Evolutionary conservation across 2,329 filamentous ascomycete genomes (phyloP), one percentile per base, ranked within the genome.

Genomic region (Apiospora kogelbergensis): DNA sequence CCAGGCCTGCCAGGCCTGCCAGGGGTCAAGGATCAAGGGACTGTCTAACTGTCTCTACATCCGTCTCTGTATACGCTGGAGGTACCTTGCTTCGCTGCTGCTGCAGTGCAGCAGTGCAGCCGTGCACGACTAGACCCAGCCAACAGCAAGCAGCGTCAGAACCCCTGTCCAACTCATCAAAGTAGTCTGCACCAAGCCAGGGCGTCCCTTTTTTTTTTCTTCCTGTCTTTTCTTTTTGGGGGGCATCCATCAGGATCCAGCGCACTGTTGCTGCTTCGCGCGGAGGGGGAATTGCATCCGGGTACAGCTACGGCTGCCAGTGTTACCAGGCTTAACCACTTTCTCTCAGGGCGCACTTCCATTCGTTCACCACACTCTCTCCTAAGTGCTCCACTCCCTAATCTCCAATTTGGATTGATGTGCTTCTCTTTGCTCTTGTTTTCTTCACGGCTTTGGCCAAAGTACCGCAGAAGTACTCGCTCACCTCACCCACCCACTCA

Each of bases 261-360:
- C 53, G 53, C 53, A 60, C 53, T 60, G 53, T 65, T 30, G 63
- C 37, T 65, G 63, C 41, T 65, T 15, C 44, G 44, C 65, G 65
- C 44, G 65, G 65, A 66, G 65, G 65, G 65, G 65, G 65, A 33
- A 48, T 53, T 37, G 44, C 65, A 66, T 66, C 65, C 65, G 42
- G 65, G 65, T 73, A 74, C 73, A 69, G 70, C 41, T 53, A 69
- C 68, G 66, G 66, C 37, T 63, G 37, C 73, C 75, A 72, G 73
- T 73, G 73, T 72, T 72, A 74, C 73, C 74, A 74, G 72, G 73
- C 73, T 73, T 76, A 70, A 67, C 69, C 69, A 65, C 45, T 67
- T 68, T 67, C 69, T 74, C 73, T 70, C 72, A 73, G 72, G 72
- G 67, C 68, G 66, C 69, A 67, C 72, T 70, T 69, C 72, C 71